Evolutionary conservation across 495 filamentous ascomycete species (phyloP).

Genomic region (Bathelium albidoporum): DNA sequence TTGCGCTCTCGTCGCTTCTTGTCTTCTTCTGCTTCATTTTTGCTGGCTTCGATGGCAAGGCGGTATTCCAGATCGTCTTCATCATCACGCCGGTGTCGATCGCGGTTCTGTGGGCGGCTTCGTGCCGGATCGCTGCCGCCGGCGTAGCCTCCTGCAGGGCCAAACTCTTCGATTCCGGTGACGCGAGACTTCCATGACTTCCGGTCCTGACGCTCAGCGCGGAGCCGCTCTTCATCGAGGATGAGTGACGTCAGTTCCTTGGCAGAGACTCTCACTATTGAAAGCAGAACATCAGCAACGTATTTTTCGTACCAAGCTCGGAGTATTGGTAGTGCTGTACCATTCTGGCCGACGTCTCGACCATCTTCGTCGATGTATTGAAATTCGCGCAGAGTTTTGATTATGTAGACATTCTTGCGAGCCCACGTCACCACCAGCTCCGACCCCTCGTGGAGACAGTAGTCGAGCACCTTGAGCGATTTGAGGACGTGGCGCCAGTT

Average conservation of each 20-base stretch:
- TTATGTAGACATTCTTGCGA: conserved; percentile 93
- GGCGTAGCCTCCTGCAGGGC: conserved; percentile 12
- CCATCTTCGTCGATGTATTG: conserved; percentile 91
- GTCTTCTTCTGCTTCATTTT: conserved; percentile 90
- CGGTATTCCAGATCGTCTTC: conserved; percentile 90
- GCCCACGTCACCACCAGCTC: conserved; percentile 97
- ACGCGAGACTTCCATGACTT: conserved; percentile 96
- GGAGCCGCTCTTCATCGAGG: conserved; percentile 87
- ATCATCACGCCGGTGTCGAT: conserved; percentile 36
- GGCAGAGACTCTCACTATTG: conserved; percentile 79
- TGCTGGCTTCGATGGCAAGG: conserved; percentile 92
- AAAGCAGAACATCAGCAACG: background rate
- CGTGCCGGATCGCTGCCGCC: conserved; percentile 6
- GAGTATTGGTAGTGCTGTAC: conserved; percentile 35
- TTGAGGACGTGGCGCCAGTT: conserved; percentile 99
- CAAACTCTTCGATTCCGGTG: conserved; percentile 79
- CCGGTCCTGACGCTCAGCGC: conserved; percentile 80
- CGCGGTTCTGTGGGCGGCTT: conserved; percentile 12
- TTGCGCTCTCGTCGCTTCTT: conserved; percentile 55
- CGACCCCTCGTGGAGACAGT: conserved; percentile 94
- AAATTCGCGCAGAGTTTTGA: conserved; percentile 97
- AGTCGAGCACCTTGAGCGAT: conserved; percentile 94
- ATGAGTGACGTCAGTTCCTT: conserved; percentile 94
- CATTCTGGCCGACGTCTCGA: conserved; percentile 89
- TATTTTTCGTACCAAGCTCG: background rate